A percentile compares a stretch with the other conserved stretches of the same genome.
Evolutionary conservation across 768 basidiomycete genomes (phyloP).

Genomic region (Suillus placidus): DNA sequence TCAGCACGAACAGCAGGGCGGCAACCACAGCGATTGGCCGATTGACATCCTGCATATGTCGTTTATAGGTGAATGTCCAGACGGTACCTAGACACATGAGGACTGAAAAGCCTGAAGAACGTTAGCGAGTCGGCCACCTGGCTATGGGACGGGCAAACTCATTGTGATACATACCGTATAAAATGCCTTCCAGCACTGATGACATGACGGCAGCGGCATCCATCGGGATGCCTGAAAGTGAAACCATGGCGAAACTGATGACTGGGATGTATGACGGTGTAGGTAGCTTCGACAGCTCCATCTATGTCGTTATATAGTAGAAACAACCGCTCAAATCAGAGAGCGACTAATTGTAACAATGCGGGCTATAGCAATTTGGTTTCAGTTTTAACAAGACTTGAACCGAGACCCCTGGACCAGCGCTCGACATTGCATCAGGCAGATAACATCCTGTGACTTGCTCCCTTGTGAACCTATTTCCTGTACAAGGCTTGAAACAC

Average conservation of each 20-base stretch:
- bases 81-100: background rate
- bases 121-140: background rate
- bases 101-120: background rate
- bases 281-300: background rate
- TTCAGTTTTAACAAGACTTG: background rate
- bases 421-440: background rate
- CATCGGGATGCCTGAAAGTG: background rate
- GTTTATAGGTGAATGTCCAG: background rate
- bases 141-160: background rate
- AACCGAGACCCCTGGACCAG: background rate
- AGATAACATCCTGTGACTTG: background rate
- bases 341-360: background rate
- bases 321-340: background rate
- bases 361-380: background rate
- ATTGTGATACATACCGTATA: background rate
- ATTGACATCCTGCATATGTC: background rate
- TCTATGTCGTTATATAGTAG: background rate
- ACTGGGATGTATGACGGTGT: background rate
- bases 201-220: background rate
- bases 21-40: background rate
- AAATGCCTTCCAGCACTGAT: background rate
- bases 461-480: background rate
- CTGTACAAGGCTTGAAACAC: background rate
- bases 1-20: background rate
- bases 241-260: background rate